Evolutionary conservation across 1,139 yeast genomes (phyloP).

Genomic region (Kazachstania sp.): DNA sequence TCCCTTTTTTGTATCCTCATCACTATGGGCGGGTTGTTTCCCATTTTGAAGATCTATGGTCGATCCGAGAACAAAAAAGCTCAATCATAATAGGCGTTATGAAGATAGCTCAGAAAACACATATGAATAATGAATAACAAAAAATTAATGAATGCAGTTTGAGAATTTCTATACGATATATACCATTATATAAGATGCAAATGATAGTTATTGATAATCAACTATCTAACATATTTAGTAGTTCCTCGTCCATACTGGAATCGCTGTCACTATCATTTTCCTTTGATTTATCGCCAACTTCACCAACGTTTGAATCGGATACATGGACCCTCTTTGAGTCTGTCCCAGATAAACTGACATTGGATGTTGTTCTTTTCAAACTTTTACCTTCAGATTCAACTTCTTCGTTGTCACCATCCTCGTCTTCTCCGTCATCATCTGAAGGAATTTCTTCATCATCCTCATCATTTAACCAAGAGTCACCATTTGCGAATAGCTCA

Average conservation of each 20-base stretch:
- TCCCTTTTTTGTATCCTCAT: too few relatives aligned
- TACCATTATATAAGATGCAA: not conserved
- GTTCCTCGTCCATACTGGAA: conserved; percentile 36
- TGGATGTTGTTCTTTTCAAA: too few relatives aligned
- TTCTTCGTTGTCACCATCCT: conserved; percentile 13
- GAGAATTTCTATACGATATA: too few relatives aligned
- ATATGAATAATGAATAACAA: too few relatives aligned
- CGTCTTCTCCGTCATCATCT: conserved; percentile 26
- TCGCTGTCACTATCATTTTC: conserved; percentile 19
- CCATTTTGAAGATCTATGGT: not conserved
- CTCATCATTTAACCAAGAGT: conserved; percentile 31
- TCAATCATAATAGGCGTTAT: too few relatives aligned
- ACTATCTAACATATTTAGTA: conserved; percentile 27
- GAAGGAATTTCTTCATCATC: conserved; percentile 32
- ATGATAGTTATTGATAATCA: too few relatives aligned
- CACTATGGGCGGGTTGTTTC: not conserved
- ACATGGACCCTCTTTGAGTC: not conserved
- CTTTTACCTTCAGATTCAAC: not conserved
- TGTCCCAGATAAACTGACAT: not conserved
- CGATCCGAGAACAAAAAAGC: too few relatives aligned
- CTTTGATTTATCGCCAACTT: not conserved
- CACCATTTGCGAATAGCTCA: conserved; percentile 28
- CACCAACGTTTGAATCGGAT: not conserved
- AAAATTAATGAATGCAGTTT: too few relatives aligned
- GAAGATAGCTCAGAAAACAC: too few relatives aligned